phyloP scores from a whole-genome alignment of 345 rosid genomes.

The Microcos paniculata region DNA sequence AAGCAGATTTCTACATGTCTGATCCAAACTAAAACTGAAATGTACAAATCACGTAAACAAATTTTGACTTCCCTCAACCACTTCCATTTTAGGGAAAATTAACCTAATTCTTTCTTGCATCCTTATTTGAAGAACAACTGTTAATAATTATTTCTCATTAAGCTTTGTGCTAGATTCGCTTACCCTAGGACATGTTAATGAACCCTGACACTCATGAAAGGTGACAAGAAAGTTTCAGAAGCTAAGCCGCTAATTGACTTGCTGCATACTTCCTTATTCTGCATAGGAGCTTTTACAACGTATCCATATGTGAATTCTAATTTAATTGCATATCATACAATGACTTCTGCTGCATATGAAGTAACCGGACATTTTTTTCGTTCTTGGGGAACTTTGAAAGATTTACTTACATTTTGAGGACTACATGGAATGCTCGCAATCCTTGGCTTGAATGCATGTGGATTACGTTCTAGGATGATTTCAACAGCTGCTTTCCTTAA shows the following conservation, averaged over 20 bases:
- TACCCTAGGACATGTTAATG: not conserved
- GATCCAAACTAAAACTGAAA: not conserved
- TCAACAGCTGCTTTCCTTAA: constrained; percentile 32
- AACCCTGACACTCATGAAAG: not conserved
- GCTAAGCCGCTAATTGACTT: not conserved
- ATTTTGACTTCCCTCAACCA: constrained; percentile 6
- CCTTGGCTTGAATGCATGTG: constrained; percentile 45
- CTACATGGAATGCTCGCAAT: constrained; percentile 14
- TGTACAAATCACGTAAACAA: not conserved
- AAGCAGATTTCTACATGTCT: not conserved
- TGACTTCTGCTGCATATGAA: not conserved
- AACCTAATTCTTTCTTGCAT: not conserved
- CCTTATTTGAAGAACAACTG: not conserved
- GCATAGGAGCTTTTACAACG: not conserved
- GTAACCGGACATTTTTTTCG: not conserved
- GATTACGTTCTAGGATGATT: constrained; percentile 41
- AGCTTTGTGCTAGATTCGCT: not conserved
- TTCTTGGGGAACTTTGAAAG: not conserved
- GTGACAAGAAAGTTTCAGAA: not conserved
- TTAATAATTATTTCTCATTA: not conserved
- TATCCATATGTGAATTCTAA: not conserved
- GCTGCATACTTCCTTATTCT: not conserved
- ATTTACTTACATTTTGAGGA: constrained; percentile 14
- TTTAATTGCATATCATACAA: not conserved
- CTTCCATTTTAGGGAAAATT: not conserved